Percentiles rank a stretch among this genome's conserved stretches.
These are phyloP conservation scores for Talaromyces sp. DNA, from an alignment of 2,329 filamentous ascomycete species.

Conservation along the genomic window DNA sequence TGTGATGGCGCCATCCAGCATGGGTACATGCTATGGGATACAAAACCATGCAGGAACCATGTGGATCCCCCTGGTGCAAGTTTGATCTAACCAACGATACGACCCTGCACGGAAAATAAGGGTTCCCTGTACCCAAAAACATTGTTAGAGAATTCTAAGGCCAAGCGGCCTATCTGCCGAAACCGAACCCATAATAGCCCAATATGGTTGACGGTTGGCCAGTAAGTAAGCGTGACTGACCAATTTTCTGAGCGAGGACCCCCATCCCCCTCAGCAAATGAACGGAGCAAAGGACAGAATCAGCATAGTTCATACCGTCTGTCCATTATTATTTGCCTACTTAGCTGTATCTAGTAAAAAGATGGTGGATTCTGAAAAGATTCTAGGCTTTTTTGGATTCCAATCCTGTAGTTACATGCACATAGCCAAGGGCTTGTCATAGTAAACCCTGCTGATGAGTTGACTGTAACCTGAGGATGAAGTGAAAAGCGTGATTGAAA, in stretches of 20 bases:
- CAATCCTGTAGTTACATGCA: conserved; percentile 12
- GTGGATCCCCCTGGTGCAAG: conserved; percentile 2
- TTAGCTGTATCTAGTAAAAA: not conserved
- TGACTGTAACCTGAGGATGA: conserved; percentile 15
- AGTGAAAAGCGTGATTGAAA: not conserved
- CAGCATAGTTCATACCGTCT: not conserved
- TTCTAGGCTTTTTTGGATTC: not conserved
- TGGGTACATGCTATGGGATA: not conserved
- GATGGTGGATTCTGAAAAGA: not conserved
- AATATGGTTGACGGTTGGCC: not conserved
- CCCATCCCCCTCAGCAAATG: not conserved
- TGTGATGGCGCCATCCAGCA: not conserved
- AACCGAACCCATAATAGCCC: not conserved
- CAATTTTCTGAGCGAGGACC: not conserved
- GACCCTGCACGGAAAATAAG: conserved; percentile 13
- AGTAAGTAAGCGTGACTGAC: not conserved
- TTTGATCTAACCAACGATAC: conserved; percentile 9
- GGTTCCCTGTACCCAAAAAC: not conserved
- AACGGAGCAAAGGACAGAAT: conserved; percentile 5
- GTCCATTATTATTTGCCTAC: not conserved
- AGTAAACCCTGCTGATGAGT: conserved; percentile 1
- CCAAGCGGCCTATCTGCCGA: not conserved
- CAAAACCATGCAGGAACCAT: conserved; percentile 6
- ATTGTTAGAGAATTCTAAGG: not conserved
- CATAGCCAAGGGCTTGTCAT: not conserved